Evolutionary conservation across 768 basidiomycete species (phyloP), one percentile per base, ranked within the genome.

Genomic region (Agrocybe chaxingu): DNA sequence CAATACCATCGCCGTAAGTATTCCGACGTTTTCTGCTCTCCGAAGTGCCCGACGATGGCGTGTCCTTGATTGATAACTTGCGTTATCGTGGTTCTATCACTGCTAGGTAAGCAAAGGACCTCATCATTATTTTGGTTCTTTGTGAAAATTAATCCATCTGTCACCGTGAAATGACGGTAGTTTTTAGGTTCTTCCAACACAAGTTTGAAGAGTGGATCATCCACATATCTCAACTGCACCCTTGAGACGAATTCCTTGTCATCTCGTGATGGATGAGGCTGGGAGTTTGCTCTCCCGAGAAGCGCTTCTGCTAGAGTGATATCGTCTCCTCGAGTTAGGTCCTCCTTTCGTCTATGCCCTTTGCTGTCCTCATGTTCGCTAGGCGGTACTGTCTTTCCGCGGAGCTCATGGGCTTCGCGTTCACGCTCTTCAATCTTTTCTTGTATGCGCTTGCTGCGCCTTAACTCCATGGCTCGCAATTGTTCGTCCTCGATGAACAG

Each of bases 1-100:
- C 71, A 75, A 36, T 60, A 70, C 61, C 62, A 69, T 4, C 58
- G 48, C 1, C 66, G 50, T 0, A 73, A 33, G 39, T 72, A 72
- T 0, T 63, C 59, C 0, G 50, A 5, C 0, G 66, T 74, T 29
- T 58, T 48, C 4, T 62, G 56, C 1, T 42, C 12, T 0, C 69
- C 62, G 13, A 69, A 64, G 40, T 74, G 71, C 0, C 71, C 73
- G 0, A 75, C 49, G 0, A 58, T 51, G 0, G 8, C 8, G 43
- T 74, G 71, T 0, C 62, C 66, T n/a, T 66, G 51, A 4, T 51
- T 37, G 3, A 68, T 36, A 0, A 55, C 51, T 2, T 7, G 47
- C 11, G 47, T 56, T 9, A 56, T 39, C 38, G 59, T 8, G 13
- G 38, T 19, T 31, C 48, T 41, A 9, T 45, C 18, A n/a, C n/a